phyloP scores from a whole-genome alignment of 176 grass and related monocot genomes.

The Poa annua region DNA sequence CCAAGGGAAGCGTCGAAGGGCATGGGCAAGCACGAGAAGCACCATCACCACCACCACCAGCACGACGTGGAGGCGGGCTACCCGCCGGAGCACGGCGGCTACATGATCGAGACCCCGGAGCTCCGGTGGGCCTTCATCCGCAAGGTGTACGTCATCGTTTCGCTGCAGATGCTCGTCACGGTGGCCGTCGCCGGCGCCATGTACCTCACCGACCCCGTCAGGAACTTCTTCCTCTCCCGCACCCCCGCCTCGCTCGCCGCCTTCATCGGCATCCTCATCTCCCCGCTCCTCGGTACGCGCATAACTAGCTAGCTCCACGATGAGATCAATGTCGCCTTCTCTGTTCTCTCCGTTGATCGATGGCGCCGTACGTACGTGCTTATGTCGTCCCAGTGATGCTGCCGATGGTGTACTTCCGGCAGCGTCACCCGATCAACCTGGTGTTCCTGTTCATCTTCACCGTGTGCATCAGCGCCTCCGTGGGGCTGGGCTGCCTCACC shows the following conservation, averaged over 20 bases:
- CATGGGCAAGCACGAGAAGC: conserved; percentile 53
- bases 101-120: conserved; percentile 72
- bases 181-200: conserved; percentile 44
- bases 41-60: conserved; percentile 28
- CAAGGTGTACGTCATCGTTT: conserved; percentile 72
- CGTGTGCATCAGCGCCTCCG: conserved; percentile 46
- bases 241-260: conserved; percentile 33
- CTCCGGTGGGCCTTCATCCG: conserved; percentile 82
- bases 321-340: not conserved
- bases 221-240: conserved; percentile 53
- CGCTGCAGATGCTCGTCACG: conserved; percentile 56
- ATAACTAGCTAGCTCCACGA: not conserved
- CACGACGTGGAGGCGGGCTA: conserved; percentile 54
- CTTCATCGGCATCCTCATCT: conserved; percentile 48
- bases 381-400: conserved; percentile 26
- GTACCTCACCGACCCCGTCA: conserved; percentile 40
- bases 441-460: conserved; percentile 59
- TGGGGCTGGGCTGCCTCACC: conserved; percentile 50
- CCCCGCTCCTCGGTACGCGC: conserved; percentile 51
- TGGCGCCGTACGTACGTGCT: no score
- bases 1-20: not conserved
- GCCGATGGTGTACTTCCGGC: conserved; percentile 53
- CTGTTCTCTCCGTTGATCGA: not conserved
- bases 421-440: conserved; percentile 56
- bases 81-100: conserved; percentile 11